Percentiles rank a stretch among this genome's conserved stretches.
Evolutionary conservation across 2,329 filamentous ascomycete species (phyloP).

Genomic region (Ophiostoma sp.): DNA sequence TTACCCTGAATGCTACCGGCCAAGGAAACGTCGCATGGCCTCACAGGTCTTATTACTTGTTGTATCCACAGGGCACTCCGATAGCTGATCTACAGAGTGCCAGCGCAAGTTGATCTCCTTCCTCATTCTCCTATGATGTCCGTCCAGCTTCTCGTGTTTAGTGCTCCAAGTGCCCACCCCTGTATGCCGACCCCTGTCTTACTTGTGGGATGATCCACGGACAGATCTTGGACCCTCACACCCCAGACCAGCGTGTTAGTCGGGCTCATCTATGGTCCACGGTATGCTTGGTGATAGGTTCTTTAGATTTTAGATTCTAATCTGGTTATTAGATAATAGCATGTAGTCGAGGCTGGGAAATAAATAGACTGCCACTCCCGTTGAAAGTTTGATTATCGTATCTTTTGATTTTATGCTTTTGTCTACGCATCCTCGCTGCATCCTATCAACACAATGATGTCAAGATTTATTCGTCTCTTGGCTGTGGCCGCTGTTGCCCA

Average conservation of each 20-base stretch:
- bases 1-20: slow-evolving; percentile 5
- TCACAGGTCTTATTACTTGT: not conserved
- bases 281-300: not conserved
- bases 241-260: not conserved
- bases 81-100: not conserved
- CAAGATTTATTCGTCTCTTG: not conserved
- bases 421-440: not conserved
- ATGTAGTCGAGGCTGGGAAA: not conserved
- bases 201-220: not conserved
- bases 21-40: slow-evolving; percentile 8
- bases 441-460: not conserved
- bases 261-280: not conserved
- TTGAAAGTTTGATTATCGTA: not conserved
- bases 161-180: not conserved
- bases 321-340: too few relatives aligned
- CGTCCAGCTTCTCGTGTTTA: not conserved
- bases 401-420: not conserved
- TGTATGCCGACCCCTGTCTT: not conserved
- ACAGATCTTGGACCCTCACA: not conserved
- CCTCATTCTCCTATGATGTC: not conserved
- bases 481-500: slow-evolving; percentile 11
- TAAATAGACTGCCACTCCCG: not conserved
- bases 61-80: not conserved
- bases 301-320: too few relatives aligned
- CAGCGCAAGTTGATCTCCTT: not conserved